Percentiles rank a stretch among this genome's conserved stretches.
These are phyloP conservation scores for Spirogloea muscicola DNA, from an alignment of 139 green algal species.

Conservation along the genomic window DNA sequence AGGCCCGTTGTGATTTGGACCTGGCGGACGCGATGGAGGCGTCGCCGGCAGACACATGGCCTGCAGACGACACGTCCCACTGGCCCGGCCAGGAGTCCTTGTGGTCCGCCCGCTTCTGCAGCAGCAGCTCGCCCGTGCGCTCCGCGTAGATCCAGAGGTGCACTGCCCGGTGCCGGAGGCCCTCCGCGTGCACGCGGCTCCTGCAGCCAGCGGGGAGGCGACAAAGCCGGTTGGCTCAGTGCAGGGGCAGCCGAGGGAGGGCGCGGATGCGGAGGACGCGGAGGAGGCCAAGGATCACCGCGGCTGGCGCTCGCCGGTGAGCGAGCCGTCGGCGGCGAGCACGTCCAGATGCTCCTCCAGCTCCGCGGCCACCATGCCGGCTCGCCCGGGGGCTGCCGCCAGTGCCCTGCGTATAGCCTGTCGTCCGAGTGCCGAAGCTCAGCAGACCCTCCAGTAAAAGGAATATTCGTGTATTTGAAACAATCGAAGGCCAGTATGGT, in stretches of 20 bases:
- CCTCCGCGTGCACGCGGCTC: slow-evolving; percentile 31
- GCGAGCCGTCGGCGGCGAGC: not conserved
- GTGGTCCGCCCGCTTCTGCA: slow-evolving; percentile 38
- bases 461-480: too few relatives aligned
- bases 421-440: too few relatives aligned
- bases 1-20: too few relatives aligned
- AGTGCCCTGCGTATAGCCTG: too few relatives aligned
- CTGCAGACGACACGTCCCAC: slow-evolving; percentile 43
- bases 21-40: slow-evolving; percentile 18
- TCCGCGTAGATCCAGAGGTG: slow-evolving; percentile 44
- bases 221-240: not conserved
- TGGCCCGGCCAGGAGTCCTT: slow-evolving; percentile 41
- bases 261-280: not conserved
- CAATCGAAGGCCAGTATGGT: too few relatives aligned
- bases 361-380: not conserved
- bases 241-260: not conserved
- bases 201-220: not conserved
- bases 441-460: too few relatives aligned
- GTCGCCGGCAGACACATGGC: slow-evolving; percentile 42
- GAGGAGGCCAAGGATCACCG: not conserved
- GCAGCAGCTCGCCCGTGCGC: slow-evolving; percentile 28
- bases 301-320: not conserved
- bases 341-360: slow-evolving; percentile 5
- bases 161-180: slow-evolving; percentile 33
- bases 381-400: too few relatives aligned